Percentiles rank a stretch among this genome's conserved stretches.
These are phyloP conservation scores for Monascus purpureus DNA, from an alignment of 495 filamentous ascomycete genomes.

Conservation along the genomic window DNA sequence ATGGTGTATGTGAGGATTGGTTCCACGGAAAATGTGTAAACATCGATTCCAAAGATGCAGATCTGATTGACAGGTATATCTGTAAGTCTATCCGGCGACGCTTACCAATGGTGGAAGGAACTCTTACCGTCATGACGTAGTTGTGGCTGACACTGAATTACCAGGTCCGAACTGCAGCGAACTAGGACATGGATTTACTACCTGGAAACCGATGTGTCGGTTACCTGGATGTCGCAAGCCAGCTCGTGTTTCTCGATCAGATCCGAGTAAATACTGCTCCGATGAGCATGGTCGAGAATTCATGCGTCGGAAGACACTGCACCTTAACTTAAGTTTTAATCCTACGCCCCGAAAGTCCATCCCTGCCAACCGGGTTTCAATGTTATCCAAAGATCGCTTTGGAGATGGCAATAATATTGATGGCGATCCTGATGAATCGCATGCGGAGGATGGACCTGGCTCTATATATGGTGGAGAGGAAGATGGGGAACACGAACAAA, in stretches of 20 bases:
- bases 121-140: too few species aligned
- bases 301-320: constrained; percentile 30
- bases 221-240: constrained; percentile 45
- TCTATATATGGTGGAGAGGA: constrained; percentile 11
- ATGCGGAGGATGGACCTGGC: constrained; percentile 6
- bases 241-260: constrained; percentile 34
- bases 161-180: constrained; percentile 45
- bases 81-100: constrained; percentile 37
- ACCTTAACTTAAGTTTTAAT: constrained; percentile 9
- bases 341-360: constrained; percentile 1
- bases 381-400: background rate
- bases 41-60: constrained; percentile 44
- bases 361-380: background rate
- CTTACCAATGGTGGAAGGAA: too few species aligned
- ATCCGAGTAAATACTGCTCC: constrained; percentile 53
- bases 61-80: constrained; percentile 56
- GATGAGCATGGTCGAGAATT: constrained; percentile 50
- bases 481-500: constrained; percentile 5
- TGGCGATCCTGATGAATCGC: constrained; percentile 6
- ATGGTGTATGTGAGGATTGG: constrained; percentile 62
- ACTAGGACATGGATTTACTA: constrained; percentile 39
- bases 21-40: constrained; percentile 57
- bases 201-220: constrained; percentile 59
- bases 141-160: constrained; percentile 4
- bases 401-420: constrained; percentile 6